Evolutionary conservation across 2,329 filamentous ascomycete genomes (phyloP).

Genomic region (Alternaria rosae): DNA sequence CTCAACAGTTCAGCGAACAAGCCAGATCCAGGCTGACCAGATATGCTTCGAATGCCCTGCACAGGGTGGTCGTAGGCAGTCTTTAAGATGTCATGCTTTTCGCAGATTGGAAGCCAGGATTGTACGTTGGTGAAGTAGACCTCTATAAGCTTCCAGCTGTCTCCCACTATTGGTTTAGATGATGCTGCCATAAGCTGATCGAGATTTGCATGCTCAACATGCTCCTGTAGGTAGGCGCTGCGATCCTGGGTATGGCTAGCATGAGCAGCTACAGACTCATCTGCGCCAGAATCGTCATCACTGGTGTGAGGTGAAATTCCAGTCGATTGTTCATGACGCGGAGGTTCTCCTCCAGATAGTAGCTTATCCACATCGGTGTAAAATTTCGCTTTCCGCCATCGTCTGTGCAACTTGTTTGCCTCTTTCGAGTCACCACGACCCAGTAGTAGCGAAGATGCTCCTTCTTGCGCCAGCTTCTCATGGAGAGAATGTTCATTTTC

Average conservation of each 20-base stretch:
- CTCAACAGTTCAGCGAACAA: constrained; percentile 57
- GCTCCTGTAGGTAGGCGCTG: not conserved
- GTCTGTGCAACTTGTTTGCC: constrained; percentile 65
- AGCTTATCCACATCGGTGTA: constrained; percentile 69
- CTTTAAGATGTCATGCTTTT: constrained; percentile 69
- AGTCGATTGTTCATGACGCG: constrained; percentile 26
- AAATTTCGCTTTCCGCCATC: constrained; percentile 69
- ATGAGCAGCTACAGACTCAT: constrained; percentile 13
- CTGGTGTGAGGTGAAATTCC: constrained; percentile 32
- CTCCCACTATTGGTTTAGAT: constrained; percentile 23
- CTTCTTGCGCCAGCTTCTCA: constrained; percentile 59
- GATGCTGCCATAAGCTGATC: not conserved
- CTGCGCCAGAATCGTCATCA: constrained; percentile 37
- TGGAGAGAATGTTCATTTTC: constrained; percentile 67
- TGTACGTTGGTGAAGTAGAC: constrained; percentile 79
- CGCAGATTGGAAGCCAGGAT: constrained; percentile 77
- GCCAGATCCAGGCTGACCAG: constrained; percentile 37
- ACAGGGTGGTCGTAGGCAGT: constrained; percentile 63
- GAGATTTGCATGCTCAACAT: not conserved
- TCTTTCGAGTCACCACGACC: constrained; percentile 60
- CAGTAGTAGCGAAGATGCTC: constrained; percentile 58
- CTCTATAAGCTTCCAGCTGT: constrained; percentile 70
- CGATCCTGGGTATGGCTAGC: constrained; percentile 7
- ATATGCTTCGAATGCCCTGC: constrained; percentile 46
- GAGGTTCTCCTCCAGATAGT: constrained; percentile 58